Conservation (phyloP, 768 basidiomycete species). For the Astraeus odoratus region DNA sequence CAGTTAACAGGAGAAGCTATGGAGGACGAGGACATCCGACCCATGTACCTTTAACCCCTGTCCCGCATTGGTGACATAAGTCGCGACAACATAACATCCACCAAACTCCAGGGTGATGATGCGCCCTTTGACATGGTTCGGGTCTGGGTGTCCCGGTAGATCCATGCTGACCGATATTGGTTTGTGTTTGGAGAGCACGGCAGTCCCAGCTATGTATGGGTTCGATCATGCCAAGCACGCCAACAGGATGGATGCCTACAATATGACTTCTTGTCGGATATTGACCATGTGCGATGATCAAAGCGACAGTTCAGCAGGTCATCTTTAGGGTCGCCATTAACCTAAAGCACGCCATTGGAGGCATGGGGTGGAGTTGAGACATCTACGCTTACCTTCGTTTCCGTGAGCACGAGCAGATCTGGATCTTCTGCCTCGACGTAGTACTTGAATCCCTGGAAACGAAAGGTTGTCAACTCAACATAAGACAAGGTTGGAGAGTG, state of each 20-base stretch:
- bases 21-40: neutral
- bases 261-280: constrained; percentile 73
- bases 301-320: constrained; percentile 50
- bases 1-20: neutral
- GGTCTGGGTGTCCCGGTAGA: constrained; percentile 72
- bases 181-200: constrained; percentile 71
- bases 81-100: constrained; percentile 61
- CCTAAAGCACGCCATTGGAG: constrained; percentile 33
- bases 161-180: constrained; percentile 58
- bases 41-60: constrained; percentile 55
- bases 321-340: constrained; percentile 64
- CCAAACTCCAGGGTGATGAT: constrained; percentile 80
- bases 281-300: constrained; percentile 71
- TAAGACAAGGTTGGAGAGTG: neutral
- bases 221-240: neutral
- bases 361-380: neutral
- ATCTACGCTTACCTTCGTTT: constrained; percentile 59
- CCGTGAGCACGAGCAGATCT: constrained; percentile 76
- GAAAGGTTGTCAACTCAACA: neutral
- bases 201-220: constrained; percentile 60
- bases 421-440: constrained; percentile 86
- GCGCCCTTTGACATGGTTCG: constrained; percentile 60
- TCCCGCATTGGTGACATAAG: constrained; percentile 85
- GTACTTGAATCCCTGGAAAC: constrained; percentile 65
- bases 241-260: constrained; percentile 34